phyloP scores from a whole-genome alignment of 495 filamentous ascomycete genomes.

The Penicillium arizonense region DNA sequence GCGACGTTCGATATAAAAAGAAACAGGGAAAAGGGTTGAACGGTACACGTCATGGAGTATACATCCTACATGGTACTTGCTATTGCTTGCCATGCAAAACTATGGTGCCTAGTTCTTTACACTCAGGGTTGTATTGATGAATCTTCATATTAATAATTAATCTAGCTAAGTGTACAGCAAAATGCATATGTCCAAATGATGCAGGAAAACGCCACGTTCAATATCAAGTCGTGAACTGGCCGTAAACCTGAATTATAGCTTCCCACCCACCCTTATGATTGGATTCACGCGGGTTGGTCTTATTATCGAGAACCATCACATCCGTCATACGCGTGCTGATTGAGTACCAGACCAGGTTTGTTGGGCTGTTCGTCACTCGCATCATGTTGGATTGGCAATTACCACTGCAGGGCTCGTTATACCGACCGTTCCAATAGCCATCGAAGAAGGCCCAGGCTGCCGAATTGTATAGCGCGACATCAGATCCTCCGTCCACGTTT shows the following conservation, averaged over 20 bases:
- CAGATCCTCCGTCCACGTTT: conserved; percentile 37
- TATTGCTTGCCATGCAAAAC: too few species aligned
- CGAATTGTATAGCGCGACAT: conserved; percentile 54
- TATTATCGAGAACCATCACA: conserved; percentile 40
- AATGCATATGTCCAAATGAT: conserved; percentile 14
- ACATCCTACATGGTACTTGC: not conserved
- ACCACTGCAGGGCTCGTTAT: conserved; percentile 31
- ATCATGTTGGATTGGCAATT: conserved; percentile 47
- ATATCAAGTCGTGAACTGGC: conserved; percentile 19
- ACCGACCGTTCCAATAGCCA: conserved; percentile 30
- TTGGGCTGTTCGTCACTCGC: conserved; percentile 28
- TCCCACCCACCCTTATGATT: conserved; percentile 57
- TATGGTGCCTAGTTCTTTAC: too few species aligned
- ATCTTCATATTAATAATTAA: not conserved
- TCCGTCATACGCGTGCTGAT: conserved; percentile 38
- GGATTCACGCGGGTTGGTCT: conserved; percentile 29
- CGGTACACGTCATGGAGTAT: not conserved
- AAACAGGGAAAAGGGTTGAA: not conserved
- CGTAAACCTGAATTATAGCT: conserved; percentile 48
- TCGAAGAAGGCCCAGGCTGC: conserved; percentile 56
- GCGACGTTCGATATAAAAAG: conserved; percentile 2
- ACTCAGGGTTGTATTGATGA: not conserved
- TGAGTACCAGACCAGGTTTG: conserved; percentile 42
- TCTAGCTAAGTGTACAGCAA: conserved; percentile 6
- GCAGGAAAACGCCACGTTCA: not conserved